Conservation (phyloP, 2,329 filamentous ascomycete species). For the Daldinia eschscholtzii region DNA sequence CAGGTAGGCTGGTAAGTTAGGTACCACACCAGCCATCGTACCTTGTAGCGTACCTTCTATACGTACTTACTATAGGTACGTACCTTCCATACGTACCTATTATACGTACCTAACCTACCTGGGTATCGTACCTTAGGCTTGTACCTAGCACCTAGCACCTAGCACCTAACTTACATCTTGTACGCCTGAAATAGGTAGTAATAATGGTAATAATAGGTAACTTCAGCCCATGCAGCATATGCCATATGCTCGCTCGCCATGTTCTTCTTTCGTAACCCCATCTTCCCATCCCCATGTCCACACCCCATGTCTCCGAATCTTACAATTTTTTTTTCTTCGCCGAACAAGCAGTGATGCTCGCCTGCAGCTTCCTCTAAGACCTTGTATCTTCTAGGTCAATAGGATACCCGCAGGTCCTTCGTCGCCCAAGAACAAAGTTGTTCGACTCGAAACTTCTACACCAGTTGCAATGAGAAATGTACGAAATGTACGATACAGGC, state of each 20-base stretch:
- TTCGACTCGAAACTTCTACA: slow-evolving; percentile 21
- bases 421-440: slow-evolving; percentile 31
- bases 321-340: slow-evolving; percentile 15
- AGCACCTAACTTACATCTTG: neutral
- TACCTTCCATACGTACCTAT: no score
- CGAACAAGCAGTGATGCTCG: slow-evolving; percentile 41
- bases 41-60: slow-evolving; percentile 2
- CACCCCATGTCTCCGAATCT: slow-evolving; percentile 37
- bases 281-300: slow-evolving; percentile 20
- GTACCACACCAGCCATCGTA: neutral
- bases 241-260: slow-evolving; percentile 35
- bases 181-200: neutral
- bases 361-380: slow-evolving; percentile 30
- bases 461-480: neutral
- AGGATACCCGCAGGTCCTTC: slow-evolving; percentile 36
- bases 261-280: slow-evolving; percentile 40
- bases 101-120: neutral
- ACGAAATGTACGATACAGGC: neutral
- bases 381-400: slow-evolving; percentile 34
- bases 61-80: neutral
- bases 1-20: neutral
- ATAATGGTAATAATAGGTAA: slow-evolving; percentile 28
- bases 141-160: no score
- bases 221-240: slow-evolving; percentile 28
- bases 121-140: no score